Base-by-base conservation (phyloP, 495 filamentous ascomycete genomes). In the Lasiosphaeriaceae sp. region DNA sequence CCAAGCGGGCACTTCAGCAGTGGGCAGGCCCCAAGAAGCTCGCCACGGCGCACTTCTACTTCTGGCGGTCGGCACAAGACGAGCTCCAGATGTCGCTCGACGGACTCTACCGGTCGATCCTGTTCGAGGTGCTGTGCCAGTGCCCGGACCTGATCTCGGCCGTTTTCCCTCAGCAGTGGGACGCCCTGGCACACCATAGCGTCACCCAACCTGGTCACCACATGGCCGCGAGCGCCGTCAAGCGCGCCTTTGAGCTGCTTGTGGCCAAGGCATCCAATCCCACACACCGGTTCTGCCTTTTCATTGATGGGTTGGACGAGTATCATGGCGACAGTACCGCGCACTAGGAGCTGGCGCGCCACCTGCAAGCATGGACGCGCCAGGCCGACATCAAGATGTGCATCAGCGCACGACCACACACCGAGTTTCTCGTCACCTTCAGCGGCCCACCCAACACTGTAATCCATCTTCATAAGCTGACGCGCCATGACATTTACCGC, bases 251-350 rank as follows among this genome's bases (percentile, higher is more conserved):
- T 26, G 21, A 46, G 21, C 17, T 52, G 22, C 24, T 52, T 6
- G 12, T n/a, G 1, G 29, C 23, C 2, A 8, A 50, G 34, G 37
- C 12, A 2, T n/a, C 44, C 12, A 17, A 5, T 2, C 34, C 23
- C 0, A 26, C 19, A 6, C 20, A 50, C 29, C 31, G 51, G 19
- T 56, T 81, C 37, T 80, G 73, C 47, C 67, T 79, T 24, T 80
- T 80, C 35, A 73, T 82, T 47, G 77, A 80, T 50, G 77, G 76
- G 5, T 63, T 81, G 0, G 76, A 80, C 47, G 77, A 81, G 44
- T 73, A 66, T 39, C 49, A 66, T 2, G 70, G 68, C 1, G 59
- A 50, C 6, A 60, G 58, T 20, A 23, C 54, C 8, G 55, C 54
- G 23, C 29, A 55, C 31, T 17, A 7, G 11, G 3, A 31, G 16